Percentiles rank a stretch among this genome's conserved stretches.
These are phyloP conservation scores for Citeromyces hawaiiensis DNA, from an alignment of 1,139 yeast genomes.

Conservation along the genomic window DNA sequence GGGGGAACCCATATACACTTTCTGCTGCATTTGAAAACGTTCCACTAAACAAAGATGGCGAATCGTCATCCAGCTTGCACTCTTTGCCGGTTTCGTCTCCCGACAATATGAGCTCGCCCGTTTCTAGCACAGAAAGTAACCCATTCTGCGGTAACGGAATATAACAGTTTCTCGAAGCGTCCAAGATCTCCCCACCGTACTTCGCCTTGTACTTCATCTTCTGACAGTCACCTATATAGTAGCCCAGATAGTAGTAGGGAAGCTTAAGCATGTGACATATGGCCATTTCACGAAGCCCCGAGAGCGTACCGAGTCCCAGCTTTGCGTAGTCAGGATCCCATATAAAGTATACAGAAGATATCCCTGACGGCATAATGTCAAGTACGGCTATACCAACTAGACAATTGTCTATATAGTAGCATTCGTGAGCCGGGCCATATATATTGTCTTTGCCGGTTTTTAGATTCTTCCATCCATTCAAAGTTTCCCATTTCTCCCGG, in stretches of 20 bases:
- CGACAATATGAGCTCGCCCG: slow-evolving; percentile 5
- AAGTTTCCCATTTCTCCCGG: slow-evolving; percentile 8
- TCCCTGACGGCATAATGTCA: slow-evolving; percentile 64
- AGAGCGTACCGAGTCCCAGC: slow-evolving; percentile 64
- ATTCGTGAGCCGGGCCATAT: slow-evolving; percentile 57
- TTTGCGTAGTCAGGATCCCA: slow-evolving; percentile 77
- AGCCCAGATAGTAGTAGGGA: slow-evolving; percentile 37
- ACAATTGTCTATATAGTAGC: slow-evolving; percentile 51
- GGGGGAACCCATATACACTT: background rate
- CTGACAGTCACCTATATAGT: slow-evolving; percentile 61
- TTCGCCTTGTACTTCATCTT: slow-evolving; percentile 77
- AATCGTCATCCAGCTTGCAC: slow-evolving; percentile 25
- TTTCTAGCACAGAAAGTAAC: no score
- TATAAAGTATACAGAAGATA: slow-evolving; percentile 78
- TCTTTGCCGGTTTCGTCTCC: no score
- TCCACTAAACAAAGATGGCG: slow-evolving; percentile 9
- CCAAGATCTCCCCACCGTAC: slow-evolving; percentile 64
- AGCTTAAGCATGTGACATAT: slow-evolving; percentile 26
- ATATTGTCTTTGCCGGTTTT: slow-evolving; percentile 2
- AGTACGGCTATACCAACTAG: slow-evolving; percentile 68
- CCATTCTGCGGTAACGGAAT: no score
- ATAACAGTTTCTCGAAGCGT: slow-evolving; percentile 12
- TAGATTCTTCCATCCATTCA: slow-evolving; percentile 20
- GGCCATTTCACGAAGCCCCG: slow-evolving; percentile 61
- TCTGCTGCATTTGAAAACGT: slow-evolving; percentile 9